phyloP scores from a whole-genome alignment of 139 green algal genomes.

The Picochlorum costavermella region DNA sequence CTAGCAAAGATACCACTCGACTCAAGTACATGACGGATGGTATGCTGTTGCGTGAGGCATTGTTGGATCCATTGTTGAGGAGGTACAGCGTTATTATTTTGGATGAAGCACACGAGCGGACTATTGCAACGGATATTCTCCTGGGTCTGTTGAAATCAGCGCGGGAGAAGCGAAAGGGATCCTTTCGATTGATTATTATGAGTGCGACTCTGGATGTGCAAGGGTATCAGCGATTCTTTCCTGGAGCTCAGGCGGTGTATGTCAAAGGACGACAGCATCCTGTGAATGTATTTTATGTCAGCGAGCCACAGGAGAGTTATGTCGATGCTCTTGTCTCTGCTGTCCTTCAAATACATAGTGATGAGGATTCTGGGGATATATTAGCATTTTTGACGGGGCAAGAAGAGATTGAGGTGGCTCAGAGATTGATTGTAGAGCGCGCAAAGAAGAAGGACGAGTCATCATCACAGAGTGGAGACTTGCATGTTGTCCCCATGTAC shows the following conservation, averaged over 20 bases:
- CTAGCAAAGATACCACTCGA: conserved; percentile 29
- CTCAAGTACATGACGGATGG: conserved; percentile 93
- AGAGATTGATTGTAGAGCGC: conserved; percentile 51
- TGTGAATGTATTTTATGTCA: conserved; percentile 68
- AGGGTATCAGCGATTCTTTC: conserved; percentile 73
- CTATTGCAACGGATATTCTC: conserved; percentile 84
- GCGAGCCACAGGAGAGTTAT: conserved; percentile 75
- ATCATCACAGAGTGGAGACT: neutral
- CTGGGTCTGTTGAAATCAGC: conserved; percentile 82
- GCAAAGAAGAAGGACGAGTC: conserved; percentile 13
- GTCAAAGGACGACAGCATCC: conserved; percentile 68
- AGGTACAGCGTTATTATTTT: conserved; percentile 81
- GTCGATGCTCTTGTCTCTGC: conserved; percentile 73
- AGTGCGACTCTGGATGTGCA: conserved; percentile 85
- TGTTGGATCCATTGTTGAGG: conserved; percentile 68
- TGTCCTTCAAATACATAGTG: conserved; percentile 65
- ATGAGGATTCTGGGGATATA: conserved; percentile 70
- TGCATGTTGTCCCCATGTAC: conserved; percentile 66
- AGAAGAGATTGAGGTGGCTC: conserved; percentile 78
- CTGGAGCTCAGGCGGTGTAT: conserved; percentile 39
- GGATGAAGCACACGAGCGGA: conserved; percentile 96
- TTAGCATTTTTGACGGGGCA: conserved; percentile 86
- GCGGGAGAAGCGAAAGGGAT: conserved; percentile 24
- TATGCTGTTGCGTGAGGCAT: conserved; percentile 89
- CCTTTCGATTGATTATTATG: conserved; percentile 82